Base-by-base conservation (phyloP, 176 grass and related monocot genomes). In the Aegilops tauschii region DNA sequence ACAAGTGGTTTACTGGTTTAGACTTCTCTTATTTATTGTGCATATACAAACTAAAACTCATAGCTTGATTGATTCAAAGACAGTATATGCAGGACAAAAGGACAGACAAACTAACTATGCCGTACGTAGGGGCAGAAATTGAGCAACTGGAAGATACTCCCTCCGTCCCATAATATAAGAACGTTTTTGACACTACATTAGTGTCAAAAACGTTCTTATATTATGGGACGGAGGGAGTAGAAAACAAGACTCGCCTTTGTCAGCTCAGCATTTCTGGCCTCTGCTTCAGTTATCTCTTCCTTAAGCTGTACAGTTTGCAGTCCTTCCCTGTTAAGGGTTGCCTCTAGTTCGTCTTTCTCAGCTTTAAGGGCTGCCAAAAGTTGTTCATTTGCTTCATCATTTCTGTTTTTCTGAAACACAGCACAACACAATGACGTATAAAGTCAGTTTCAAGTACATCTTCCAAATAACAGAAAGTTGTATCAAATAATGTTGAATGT, bases 331-430 rank as follows among this genome's bases (percentile, higher is more conserved):
- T 83, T 86, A 78, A 97, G 78, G 62, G 83, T 80, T 80, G 89
- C 89, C 89, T 99, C 97, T 85, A 99, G 70, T 88, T 99, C 92
- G 74, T 92, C 94, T 90, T 95, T 97, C 82, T 99, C 92, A 75
- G 87, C 68, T 86, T 97, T 97, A 70, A 99, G 85, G 61, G 83
- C 68, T 78, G 62, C 87, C 79, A 96, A 44, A 85, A 94, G 39
- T 78, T 65, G 80, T 90, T 91, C 93, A 75, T 73, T 92, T 87
- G 81, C 75, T 86, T 93, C 89, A 77, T 92, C 94, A 14, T 85
- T 92, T 91, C 88, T 92, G 27, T 50, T 90, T 79, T 92, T 92
- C 97, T 99, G 89, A 78, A 90, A 82, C 5, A 79, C 44, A 62
- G 28, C 17, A 74, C 50, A 84, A 45, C 40, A 81, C 6, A 65